These are phyloP conservation scores for Gamarada debralockiae DNA, from an alignment of 495 filamentous ascomycete species.

Conservation along the genomic window DNA sequence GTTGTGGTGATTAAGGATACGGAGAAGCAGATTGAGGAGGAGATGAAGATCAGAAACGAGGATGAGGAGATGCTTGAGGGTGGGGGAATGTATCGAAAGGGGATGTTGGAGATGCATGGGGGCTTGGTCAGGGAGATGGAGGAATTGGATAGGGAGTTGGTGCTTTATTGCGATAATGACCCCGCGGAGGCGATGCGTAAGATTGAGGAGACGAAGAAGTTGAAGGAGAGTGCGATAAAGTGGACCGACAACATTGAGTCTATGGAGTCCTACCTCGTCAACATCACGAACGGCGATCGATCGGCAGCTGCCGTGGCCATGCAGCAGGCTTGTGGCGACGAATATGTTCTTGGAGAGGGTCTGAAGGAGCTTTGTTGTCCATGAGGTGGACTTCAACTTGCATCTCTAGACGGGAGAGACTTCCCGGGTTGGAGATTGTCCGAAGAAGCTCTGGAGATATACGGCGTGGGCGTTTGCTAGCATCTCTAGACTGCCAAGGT, in stretches of 20 bases:
- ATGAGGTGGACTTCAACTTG: too few relatives aligned
- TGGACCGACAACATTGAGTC: constrained; percentile 62
- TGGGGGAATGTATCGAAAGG: constrained; percentile 17
- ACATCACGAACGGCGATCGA: constrained; percentile 47
- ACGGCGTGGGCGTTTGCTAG: too few relatives aligned
- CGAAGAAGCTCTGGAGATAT: too few relatives aligned
- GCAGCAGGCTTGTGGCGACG: constrained; percentile 55
- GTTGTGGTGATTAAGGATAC: constrained; percentile 32
- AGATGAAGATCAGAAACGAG: constrained; percentile 35
- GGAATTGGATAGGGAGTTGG: constrained; percentile 36
- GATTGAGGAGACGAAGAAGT: constrained; percentile 42
- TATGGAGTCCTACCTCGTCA: constrained; percentile 54
- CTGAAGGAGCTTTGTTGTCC: constrained; percentile 45
- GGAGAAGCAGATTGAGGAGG: constrained; percentile 37
- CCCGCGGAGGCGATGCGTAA: constrained; percentile 48
- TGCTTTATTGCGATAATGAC: constrained; percentile 47
- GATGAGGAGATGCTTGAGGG: constrained; percentile 34
- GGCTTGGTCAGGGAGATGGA: constrained; percentile 33
- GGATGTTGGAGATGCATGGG: constrained; percentile 31
- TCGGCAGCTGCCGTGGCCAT: constrained; percentile 47
- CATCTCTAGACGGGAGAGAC: too few relatives aligned
- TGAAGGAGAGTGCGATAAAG: constrained; percentile 42
- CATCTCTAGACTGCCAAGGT: too few relatives aligned
- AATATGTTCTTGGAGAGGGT: constrained; percentile 60
- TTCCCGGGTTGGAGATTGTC: too few relatives aligned